Evolutionary conservation across 257 asterid species (phyloP).

Genomic region (Leptodermis oblonga): DNA sequence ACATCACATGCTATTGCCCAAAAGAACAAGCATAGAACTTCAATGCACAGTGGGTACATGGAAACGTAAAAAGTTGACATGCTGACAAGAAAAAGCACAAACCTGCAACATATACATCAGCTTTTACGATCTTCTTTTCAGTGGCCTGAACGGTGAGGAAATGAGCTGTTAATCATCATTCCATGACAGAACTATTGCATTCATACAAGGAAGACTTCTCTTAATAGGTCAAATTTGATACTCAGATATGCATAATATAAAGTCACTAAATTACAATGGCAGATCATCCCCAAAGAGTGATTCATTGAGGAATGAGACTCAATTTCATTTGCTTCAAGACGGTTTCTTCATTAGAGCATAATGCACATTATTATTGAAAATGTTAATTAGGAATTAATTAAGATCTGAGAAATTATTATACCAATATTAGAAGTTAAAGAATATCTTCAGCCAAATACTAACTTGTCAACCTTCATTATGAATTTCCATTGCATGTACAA

Average conservation of each 20-base stretch:
- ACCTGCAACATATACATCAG: slow-evolving; percentile 99
- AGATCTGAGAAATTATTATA: not conserved
- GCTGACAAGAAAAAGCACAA: slow-evolving; percentile 26
- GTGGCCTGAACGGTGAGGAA: slow-evolving; percentile 66
- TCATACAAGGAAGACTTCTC: not conserved
- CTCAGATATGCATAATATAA: not conserved
- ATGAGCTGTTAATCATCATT: slow-evolving; percentile 10
- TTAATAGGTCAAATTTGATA: not conserved
- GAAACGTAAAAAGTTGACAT: slow-evolving; percentile 12
- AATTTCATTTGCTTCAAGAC: not conserved
- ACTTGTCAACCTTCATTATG: not conserved
- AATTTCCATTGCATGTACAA: not conserved
- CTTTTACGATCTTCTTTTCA: slow-evolving; percentile 71
- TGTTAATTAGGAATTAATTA: not conserved
- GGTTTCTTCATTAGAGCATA: not conserved
- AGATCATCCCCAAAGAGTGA: not conserved
- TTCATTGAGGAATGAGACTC: not conserved
- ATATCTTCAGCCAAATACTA: not conserved
- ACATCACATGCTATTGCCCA: slow-evolving; percentile 87
- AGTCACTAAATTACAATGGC: not conserved
- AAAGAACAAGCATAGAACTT: slow-evolving; percentile 10
- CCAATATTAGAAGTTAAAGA: not conserved
- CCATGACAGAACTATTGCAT: not conserved
- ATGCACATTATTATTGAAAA: not conserved
- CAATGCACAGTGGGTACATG: slow-evolving; percentile 15